A percentile compares a stretch with the other conserved stretches of the same genome.
phyloP scores from a whole-genome alignment of 1,139 yeast genomes.

The Candida sp. region DNA sequence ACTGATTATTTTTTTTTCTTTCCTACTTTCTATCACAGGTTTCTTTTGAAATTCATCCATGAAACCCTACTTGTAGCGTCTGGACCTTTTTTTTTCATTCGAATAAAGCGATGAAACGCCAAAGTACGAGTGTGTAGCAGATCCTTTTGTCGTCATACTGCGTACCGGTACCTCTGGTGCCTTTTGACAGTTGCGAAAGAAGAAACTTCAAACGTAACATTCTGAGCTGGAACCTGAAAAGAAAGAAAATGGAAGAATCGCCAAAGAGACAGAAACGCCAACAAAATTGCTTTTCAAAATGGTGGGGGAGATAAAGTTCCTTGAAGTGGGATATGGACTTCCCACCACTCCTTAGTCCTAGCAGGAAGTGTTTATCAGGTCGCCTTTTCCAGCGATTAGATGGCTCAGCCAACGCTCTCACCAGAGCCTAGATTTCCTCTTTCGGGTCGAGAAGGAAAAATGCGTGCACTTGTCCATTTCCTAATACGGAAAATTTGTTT shows the following conservation, averaged over 20 bases:
- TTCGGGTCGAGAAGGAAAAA: neutral
- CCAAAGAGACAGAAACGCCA: neutral
- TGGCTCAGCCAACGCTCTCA: neutral
- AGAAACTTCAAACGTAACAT: neutral
- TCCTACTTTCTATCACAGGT: neutral
- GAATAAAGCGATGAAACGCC: neutral
- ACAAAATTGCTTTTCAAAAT: neutral
- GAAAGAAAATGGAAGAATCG: neutral
- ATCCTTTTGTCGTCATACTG: constrained; percentile 1
- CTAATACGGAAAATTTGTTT: constrained; percentile 1
- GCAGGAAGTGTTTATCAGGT: neutral
- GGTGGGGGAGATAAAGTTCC: neutral
- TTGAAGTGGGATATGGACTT: neutral
- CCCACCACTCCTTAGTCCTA: neutral
- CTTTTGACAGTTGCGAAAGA: neutral
- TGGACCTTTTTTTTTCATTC: neutral
- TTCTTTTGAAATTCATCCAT: neutral
- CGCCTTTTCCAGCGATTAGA: neutral
- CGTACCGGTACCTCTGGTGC: neutral
- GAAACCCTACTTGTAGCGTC: neutral
- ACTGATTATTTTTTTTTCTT: neutral
- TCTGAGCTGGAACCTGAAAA: neutral
- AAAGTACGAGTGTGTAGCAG: neutral
- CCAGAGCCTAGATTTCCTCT: neutral
- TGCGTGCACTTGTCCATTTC: neutral